phyloP scores from a whole-genome alignment of 306 rosid genomes.

The Prunus mume region DNA sequence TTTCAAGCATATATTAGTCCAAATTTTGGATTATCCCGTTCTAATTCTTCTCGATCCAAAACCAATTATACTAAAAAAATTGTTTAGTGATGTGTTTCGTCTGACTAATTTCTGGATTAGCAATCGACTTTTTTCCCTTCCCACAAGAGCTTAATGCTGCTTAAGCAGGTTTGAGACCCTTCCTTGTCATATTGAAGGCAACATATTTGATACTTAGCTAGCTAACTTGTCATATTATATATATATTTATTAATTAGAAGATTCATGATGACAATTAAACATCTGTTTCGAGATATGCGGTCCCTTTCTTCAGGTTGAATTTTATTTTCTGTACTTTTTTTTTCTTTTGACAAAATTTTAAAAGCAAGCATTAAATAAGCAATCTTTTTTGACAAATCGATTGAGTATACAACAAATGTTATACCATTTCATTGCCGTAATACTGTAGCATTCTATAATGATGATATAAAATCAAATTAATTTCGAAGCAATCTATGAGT shows the following conservation, averaged over 20 bases:
- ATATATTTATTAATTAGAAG: neutral
- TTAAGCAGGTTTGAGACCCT: neutral
- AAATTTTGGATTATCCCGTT: neutral
- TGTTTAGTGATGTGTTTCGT: neutral
- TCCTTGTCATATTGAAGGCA: neutral
- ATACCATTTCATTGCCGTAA: too few species aligned
- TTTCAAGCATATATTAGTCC: neutral
- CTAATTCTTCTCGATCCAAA: neutral
- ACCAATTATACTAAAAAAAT: neutral
- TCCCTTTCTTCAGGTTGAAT: neutral
- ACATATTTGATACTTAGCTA: neutral
- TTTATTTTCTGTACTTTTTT: neutral
- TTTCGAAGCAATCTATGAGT: neutral
- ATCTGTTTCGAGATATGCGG: neutral
- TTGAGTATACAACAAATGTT: neutral
- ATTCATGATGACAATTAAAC: neutral
- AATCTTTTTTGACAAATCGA: neutral
- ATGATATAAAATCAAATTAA: too few species aligned
- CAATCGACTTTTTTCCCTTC: neutral
- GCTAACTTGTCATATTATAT: neutral
- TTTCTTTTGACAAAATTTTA: neutral
- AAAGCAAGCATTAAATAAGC: neutral
- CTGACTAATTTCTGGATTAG: neutral
- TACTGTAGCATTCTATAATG: too few species aligned
- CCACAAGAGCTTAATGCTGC: neutral